Evolutionary conservation across 2,329 filamentous ascomycete species (phyloP).

Genomic region (Cercospora sp.): DNA sequence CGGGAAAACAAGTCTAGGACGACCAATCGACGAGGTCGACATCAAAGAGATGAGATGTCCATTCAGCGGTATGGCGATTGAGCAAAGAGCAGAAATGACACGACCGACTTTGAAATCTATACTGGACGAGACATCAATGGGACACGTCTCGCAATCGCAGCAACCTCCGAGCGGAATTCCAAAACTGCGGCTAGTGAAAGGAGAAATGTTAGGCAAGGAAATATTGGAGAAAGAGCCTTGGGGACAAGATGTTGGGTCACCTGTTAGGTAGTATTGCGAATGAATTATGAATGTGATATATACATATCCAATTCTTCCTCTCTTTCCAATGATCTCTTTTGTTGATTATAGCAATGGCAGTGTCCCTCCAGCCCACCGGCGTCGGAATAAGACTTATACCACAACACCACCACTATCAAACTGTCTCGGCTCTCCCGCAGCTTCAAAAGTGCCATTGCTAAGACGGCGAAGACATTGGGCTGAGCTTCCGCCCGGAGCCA

Average conservation of each 20-base stretch:
- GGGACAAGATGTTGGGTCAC: neutral
- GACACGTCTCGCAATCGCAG: neutral
- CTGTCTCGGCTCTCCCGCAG: constrained; percentile 75
- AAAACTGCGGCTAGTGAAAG: neutral
- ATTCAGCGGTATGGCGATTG: constrained; percentile 16
- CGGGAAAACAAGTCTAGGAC: constrained; percentile 21
- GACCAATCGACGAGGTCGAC: constrained; percentile 12
- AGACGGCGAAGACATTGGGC: constrained; percentile 69
- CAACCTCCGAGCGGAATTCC: neutral
- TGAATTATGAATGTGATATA: neutral
- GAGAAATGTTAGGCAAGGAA: neutral
- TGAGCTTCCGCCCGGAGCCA: constrained; percentile 63
- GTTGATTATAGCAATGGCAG: neutral
- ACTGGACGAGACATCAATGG: constrained; percentile 12
- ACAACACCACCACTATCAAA: constrained; percentile 66
- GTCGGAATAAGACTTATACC: constrained; percentile 15
- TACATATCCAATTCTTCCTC: neutral
- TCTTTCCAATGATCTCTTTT: neutral
- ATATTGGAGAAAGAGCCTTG: neutral
- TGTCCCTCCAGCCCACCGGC: neutral
- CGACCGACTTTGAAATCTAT: constrained; percentile 15
- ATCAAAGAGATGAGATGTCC: constrained; percentile 18
- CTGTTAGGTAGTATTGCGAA: neutral
- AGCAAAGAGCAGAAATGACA: constrained; percentile 21
- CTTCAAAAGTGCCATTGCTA: constrained; percentile 71